Evolutionary conservation across 345 rosid species (phyloP).

Genomic region (Linum tenue): DNA sequence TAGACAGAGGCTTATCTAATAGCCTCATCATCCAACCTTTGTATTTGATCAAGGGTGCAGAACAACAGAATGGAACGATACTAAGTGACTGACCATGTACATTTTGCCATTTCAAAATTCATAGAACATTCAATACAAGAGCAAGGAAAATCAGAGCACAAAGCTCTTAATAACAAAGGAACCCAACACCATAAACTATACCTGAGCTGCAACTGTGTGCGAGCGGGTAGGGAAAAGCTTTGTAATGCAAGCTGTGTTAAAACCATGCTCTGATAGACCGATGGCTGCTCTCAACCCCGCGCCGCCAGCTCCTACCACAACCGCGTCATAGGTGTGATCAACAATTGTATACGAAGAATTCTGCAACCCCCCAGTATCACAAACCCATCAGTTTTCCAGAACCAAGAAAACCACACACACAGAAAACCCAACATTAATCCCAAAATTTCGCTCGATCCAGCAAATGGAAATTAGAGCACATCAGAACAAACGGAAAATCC

Average conservation of each 20-base stretch:
- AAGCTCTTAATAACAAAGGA: not conserved
- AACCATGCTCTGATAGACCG: conserved; percentile 98
- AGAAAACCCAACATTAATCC: not conserved
- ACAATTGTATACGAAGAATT: conserved; percentile 68
- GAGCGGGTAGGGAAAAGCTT: conserved; percentile 97
- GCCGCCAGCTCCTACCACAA: conserved; percentile 98
- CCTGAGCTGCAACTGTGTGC: conserved; percentile 99
- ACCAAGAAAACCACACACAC: not conserved
- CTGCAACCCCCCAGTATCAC: conserved; percentile 24
- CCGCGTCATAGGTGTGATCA: conserved; percentile 93
- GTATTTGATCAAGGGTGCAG: too few relatives aligned
- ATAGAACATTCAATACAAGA: not conserved
- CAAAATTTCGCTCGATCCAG: not conserved
- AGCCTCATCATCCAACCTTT: too few relatives aligned
- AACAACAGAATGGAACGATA: too few relatives aligned
- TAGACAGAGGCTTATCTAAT: too few relatives aligned
- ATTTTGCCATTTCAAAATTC: too few relatives aligned
- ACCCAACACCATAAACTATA: conserved; percentile 7
- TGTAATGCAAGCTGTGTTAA: conserved; percentile 95
- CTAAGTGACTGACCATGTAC: too few relatives aligned
- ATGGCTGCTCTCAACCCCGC: conserved; percentile 96
- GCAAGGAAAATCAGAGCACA: not conserved
- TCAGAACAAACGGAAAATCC: not conserved
- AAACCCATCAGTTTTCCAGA: not conserved
- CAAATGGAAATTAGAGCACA: too few relatives aligned